These are phyloP conservation scores for Polymyxa betae DNA, from an alignment of 208 protist genomes.

Conservation along the genomic window DNA sequence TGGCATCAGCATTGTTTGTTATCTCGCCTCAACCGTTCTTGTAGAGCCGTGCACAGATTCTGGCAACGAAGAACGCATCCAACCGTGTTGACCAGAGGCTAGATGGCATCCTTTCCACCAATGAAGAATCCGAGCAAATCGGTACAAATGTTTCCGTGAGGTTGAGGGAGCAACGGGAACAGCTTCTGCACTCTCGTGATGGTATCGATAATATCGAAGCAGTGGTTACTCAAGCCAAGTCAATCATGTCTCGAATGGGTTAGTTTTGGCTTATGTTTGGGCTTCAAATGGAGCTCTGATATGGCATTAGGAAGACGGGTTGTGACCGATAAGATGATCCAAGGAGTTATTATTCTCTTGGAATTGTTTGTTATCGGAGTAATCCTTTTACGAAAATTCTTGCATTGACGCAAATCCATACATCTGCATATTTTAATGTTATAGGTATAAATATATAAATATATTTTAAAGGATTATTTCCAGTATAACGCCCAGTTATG, in stretches of 20 bases:
- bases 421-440: not conserved
- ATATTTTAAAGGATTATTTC: conserved; percentile 29
- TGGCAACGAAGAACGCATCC: not conserved
- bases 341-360: conserved; percentile 34
- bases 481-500: conserved; percentile 61
- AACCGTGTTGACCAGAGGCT: not conserved
- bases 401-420: not conserved
- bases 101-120: not conserved
- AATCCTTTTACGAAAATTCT: conserved; percentile 4
- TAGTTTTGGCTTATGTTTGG: not conserved
- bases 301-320: not conserved
- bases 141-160: not conserved
- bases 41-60: not conserved
- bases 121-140: conserved; percentile 45
- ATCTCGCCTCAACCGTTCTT: not conserved
- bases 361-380: not conserved
- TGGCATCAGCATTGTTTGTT: not conserved
- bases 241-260: conserved; percentile 44
- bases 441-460: too few species aligned
- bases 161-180: conserved; percentile 6
- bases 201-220: conserved; percentile 13
- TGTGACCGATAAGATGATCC: conserved; percentile 37
- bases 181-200: not conserved
- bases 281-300: not conserved
- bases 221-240: conserved; percentile 1